Conservation (phyloP, 495 filamentous ascomycete genomes). For the Xylaria longipes region DNA sequence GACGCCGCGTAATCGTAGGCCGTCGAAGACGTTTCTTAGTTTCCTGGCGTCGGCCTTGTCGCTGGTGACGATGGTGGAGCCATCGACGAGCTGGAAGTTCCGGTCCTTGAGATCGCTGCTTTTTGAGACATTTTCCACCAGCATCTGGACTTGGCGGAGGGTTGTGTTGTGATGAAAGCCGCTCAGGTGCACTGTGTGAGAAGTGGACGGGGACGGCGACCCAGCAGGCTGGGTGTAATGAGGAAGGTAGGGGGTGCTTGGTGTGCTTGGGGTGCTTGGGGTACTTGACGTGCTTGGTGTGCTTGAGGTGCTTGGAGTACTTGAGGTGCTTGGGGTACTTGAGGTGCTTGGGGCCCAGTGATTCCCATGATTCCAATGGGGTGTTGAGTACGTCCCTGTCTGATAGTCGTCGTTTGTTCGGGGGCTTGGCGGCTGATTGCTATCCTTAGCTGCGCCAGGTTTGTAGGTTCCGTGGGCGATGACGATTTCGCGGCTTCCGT, state of each 20-base stretch:
- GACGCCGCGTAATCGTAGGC: background rate
- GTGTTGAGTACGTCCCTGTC: background rate
- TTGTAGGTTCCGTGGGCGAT: background rate
- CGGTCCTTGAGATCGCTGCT: background rate
- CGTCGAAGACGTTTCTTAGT: background rate
- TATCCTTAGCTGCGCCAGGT: background rate
- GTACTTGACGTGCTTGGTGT: background rate
- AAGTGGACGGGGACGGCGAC: background rate
- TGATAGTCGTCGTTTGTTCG: background rate
- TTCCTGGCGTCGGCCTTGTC: background rate
- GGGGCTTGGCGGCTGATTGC: background rate
- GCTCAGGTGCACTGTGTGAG: background rate
- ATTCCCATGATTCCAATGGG: rapidly evolving
- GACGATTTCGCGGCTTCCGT: background rate
- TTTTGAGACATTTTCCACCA: background rate
- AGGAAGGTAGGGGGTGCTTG: no score
- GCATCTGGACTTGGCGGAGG: background rate
- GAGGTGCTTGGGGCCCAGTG: background rate
- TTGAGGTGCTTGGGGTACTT: background rate
- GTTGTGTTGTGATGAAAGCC: background rate
- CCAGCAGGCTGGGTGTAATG: background rate
- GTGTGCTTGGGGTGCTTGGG: background rate
- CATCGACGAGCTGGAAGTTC: background rate
- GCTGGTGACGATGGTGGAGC: background rate
- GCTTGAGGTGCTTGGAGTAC: background rate